These are phyloP conservation scores for Colletotrichum musicola DNA, from an alignment of 2,329 filamentous ascomycete genomes.

Conservation along the genomic window DNA sequence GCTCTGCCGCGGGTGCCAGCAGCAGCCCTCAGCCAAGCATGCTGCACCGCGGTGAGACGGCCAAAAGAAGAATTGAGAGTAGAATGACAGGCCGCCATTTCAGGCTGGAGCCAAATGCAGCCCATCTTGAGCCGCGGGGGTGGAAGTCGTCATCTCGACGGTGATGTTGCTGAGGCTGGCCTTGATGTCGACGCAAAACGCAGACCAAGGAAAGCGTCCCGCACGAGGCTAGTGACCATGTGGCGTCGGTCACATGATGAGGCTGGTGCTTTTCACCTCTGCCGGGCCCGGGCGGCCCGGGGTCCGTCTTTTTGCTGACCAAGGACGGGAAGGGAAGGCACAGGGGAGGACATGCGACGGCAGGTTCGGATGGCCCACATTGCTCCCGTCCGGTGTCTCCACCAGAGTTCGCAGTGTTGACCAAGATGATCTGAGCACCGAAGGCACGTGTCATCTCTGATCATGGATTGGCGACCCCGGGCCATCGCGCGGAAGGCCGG, in stretches of 20 bases:
- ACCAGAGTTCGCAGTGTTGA: neutral
- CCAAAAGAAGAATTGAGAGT: neutral
- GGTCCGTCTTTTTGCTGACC: too few relatives aligned
- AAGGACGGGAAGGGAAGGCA: neutral
- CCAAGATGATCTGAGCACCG: neutral
- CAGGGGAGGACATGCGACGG: neutral
- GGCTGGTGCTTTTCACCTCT: neutral
- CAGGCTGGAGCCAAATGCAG: conserved; percentile 5
- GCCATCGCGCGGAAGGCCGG: neutral
- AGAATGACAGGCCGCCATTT: neutral
- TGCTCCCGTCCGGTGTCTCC: neutral
- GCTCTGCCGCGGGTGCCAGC: conserved; percentile 37
- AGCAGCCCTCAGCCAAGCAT: conserved; percentile 25
- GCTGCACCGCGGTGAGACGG: neutral
- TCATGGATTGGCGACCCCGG: neutral
- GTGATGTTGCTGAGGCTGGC: conserved; percentile 34
- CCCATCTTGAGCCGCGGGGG: conserved; percentile 18
- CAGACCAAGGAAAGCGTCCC: conserved; percentile 38
- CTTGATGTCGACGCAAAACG: conserved; percentile 39
- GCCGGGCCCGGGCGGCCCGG: neutral
- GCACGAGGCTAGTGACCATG: conserved; percentile 34
- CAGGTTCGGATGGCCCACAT: neutral
- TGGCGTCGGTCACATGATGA: conserved; percentile 27
- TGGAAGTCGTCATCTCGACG: conserved; percentile 27
- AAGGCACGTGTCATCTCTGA: neutral